Base-by-base conservation (phyloP, 1,139 yeast genomes). In the Candida freyschussii region DNA sequence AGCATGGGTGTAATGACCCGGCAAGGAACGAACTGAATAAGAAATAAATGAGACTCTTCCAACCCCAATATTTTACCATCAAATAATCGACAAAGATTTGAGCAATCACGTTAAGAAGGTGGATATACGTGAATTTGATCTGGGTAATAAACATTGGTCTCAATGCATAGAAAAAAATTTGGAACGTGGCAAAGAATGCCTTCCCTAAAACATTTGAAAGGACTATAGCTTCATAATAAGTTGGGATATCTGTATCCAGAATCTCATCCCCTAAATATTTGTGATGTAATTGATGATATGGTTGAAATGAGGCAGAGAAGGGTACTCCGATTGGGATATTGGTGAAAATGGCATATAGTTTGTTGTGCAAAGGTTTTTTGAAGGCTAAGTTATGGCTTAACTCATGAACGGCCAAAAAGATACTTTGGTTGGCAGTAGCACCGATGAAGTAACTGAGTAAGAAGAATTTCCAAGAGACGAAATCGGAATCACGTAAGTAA, bases 1-100 rank as follows among this genome's bases (percentile, higher is more conserved):
- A 95, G 47, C 87, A 79, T 20, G 96, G 96, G 52, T 87, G 96
- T 53, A 85, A 67, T 0, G 95, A 84, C 2, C 96, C 96, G 1
- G 96, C 95, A 36, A 87, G 63, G 55, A 87, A 84, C 1, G 94
- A 80, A 31, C 91, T 79, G 59, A 81, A 64, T 26, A 86, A 55
- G 45, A 87, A 72, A 56, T 87, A 87, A 29, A 63, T 57, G 32
- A 83, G 59, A 0, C 93, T 60, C 41, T 75, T 72, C 66, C 69
- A 59, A 0, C 95, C 93, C 73, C 82, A 77, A 37, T 44, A 48
- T 17, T 56, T 62, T 18, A 83, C 72, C 45, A 86, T 63, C 15
- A 76, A 35, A 34, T 53, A 55, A 53, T 87, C 94, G 24, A 72
- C 76, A 1, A 55, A 34, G 2, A 79, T 39, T 52, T 86, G 95